Evolutionary conservation across 192 early-diverging fungal genomes (phyloP).

Genomic region (Linnemannia schmuckeri): DNA sequence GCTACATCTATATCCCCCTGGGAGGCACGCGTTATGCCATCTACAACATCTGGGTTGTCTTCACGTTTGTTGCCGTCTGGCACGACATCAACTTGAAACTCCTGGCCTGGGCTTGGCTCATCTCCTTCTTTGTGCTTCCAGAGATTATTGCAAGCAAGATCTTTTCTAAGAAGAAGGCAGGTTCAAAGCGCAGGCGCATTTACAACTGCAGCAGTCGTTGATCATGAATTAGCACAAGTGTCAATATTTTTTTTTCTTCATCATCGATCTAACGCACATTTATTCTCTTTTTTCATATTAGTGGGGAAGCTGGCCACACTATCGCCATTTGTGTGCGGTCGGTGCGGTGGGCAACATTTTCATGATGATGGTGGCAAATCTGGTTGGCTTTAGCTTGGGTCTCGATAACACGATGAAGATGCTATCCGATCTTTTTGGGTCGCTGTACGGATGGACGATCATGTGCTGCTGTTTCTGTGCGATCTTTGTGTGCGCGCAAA

Average conservation of each 20-base stretch:
- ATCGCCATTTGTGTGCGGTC: constrained; percentile 82
- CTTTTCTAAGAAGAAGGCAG: constrained; percentile 67
- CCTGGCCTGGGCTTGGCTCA: constrained; percentile 94
- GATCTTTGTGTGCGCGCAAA: constrained; percentile 76
- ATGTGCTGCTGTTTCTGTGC: constrained; percentile 62
- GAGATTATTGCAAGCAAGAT: constrained; percentile 76
- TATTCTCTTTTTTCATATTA: constrained; percentile 57
- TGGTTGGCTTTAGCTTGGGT: constrained; percentile 96
- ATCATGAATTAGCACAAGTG: neutral
- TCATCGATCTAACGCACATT: neutral
- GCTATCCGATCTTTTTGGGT: constrained; percentile 74
- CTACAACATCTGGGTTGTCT: constrained; percentile 88
- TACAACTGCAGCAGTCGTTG: neutral
- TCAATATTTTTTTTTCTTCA: neutral
- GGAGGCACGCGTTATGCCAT: constrained; percentile 80
- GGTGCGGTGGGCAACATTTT: constrained; percentile 91
- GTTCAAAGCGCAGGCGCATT: neutral
- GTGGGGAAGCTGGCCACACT: constrained; percentile 71
- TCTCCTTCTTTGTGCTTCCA: constrained; percentile 88
- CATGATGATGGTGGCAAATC: constrained; percentile 95
- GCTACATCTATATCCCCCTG: constrained; percentile 94
- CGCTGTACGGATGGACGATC: constrained; percentile 63
- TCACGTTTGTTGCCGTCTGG: constrained; percentile 98
- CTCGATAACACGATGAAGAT: constrained; percentile 87
- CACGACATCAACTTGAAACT: constrained; percentile 91